phyloP scores from a whole-genome alignment of 2,329 filamentous ascomycete genomes.

The Sclerotinia glacialis region DNA sequence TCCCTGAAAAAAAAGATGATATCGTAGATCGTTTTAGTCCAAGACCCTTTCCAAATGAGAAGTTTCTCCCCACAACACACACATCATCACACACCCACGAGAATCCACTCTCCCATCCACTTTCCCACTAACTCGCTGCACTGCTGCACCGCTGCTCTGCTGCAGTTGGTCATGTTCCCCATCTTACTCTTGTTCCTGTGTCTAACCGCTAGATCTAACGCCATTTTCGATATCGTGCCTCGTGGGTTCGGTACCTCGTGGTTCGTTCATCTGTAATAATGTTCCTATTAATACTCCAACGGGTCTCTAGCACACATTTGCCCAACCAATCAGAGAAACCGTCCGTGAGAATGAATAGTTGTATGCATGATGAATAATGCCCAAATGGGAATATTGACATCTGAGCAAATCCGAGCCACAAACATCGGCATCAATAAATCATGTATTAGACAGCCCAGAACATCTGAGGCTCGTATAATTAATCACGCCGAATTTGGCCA shows the following conservation, averaged over 20 bases:
- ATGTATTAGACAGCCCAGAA: neutral
- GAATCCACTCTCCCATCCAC: constrained; percentile 2
- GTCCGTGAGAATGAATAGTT: neutral
- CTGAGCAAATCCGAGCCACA: constrained; percentile 9
- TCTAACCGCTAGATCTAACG: constrained; percentile 16
- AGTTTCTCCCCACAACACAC: constrained; percentile 12
- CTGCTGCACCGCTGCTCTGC: neutral
- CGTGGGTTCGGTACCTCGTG: neutral
- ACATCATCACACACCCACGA: constrained; percentile 10
- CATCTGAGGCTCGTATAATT: neutral
- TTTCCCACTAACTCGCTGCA: neutral
- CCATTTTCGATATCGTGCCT: constrained; percentile 5
- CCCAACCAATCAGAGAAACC: neutral
- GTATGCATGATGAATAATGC: neutral
- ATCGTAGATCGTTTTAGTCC: constrained; percentile 1
- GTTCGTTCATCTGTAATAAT: neutral
- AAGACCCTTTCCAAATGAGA: neutral
- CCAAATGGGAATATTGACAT: neutral
- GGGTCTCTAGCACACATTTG: too few relatives aligned
- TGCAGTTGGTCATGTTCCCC: constrained; percentile 14
- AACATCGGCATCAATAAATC: neutral
- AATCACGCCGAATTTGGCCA: neutral
- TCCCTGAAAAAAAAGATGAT: constrained; percentile 6
- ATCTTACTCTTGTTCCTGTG: constrained; percentile 11
- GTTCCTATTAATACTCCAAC: constrained; percentile 3